Evolutionary conservation across 139 green algal species (phyloP), one percentile per base, ranked within the genome.

Genomic region (Coelastrella sp.): DNA sequence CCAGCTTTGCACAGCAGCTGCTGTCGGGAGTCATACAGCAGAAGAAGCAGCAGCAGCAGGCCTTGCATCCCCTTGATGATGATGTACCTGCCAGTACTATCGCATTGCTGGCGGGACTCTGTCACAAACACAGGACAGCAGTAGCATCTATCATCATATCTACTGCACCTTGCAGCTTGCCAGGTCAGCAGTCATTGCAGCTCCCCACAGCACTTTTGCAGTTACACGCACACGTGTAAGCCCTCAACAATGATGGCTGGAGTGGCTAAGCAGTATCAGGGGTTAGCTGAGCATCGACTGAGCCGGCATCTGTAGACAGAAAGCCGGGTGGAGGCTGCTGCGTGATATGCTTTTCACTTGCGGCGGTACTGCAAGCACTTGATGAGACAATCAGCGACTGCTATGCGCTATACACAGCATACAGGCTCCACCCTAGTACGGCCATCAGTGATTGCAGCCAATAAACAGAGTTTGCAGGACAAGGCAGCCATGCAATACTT

Each of bases 71-170:
- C 2, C 23, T 22, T 20, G 58, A 57, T 79, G 47, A 58, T 23
- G 66, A 68, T 7, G 83, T 88, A 8, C 83, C 83, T 57, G 66
- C 83, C 47, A 80, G 83, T 68, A 88, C 83, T 57, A 61, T 88
- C 16, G 86, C 82, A 56, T 1, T 85, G 60, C 64, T 92, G 59
- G 71, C 73, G 5, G 58, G 87, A 0, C 47, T 92, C 0, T 57
- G 64, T 16, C 22, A 73, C 56, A 74, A 81, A 58, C 87, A 93
- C 83, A 80, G 91, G n/a, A 85, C 59, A 3, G 4, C 77, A 13
- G 83, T 94, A 6, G 66, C 78, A 7, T 88, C 85, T 4, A 66
- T 92, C 74, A 87, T 94, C 3, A 91, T 94, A 90, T 83, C 87
- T 11, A 92, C 90, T 11, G 89, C 93, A n/a, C 76, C 89, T 0